These are phyloP conservation scores for Tagetes patula DNA, from an alignment of 129 eudicot species.

Conservation along the genomic window DNA sequence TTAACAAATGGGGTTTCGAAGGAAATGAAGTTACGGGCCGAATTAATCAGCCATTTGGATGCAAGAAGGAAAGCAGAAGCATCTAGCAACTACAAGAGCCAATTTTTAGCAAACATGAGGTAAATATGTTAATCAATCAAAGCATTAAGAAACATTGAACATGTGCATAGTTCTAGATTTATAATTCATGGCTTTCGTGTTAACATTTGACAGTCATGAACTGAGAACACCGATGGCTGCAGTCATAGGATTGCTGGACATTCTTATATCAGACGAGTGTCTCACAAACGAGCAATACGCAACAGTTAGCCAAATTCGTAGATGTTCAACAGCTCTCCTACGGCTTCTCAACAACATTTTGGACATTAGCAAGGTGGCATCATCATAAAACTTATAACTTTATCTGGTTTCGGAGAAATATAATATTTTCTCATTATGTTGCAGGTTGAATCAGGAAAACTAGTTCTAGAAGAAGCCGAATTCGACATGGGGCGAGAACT, in stretches of 20 bases:
- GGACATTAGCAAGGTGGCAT: constrained; percentile 93
- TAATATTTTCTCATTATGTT: neutral
- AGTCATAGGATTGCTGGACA: constrained; percentile 96
- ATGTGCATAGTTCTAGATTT: constrained; percentile 17
- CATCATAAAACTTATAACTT: neutral
- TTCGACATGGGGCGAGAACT: constrained; percentile 73
- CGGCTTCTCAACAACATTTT: constrained; percentile 96
- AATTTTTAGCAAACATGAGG: constrained; percentile 99
- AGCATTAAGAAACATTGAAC: neutral
- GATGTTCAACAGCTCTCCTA: constrained; percentile 89
- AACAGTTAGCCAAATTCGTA: constrained; percentile 84
- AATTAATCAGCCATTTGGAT: constrained; percentile 85
- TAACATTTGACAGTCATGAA: constrained; percentile 71
- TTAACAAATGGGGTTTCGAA: constrained; percentile 95
- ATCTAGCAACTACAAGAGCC: constrained; percentile 94
- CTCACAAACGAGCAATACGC: constrained; percentile 87
- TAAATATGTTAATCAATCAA: constrained; percentile 28
- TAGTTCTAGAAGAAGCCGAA: constrained; percentile 44
- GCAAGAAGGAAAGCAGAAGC: constrained; percentile 98
- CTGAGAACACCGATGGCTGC: constrained; percentile 99
- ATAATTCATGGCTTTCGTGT: constrained; percentile 13
- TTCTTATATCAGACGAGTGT: constrained; percentile 83
- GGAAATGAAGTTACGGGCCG: constrained; percentile 97
- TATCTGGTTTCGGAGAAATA: neutral
- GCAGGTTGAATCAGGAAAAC: constrained; percentile 98